phyloP scores from a whole-genome alignment of 352 stramenopile genomes.

The Plasmopara halstedii region DNA sequence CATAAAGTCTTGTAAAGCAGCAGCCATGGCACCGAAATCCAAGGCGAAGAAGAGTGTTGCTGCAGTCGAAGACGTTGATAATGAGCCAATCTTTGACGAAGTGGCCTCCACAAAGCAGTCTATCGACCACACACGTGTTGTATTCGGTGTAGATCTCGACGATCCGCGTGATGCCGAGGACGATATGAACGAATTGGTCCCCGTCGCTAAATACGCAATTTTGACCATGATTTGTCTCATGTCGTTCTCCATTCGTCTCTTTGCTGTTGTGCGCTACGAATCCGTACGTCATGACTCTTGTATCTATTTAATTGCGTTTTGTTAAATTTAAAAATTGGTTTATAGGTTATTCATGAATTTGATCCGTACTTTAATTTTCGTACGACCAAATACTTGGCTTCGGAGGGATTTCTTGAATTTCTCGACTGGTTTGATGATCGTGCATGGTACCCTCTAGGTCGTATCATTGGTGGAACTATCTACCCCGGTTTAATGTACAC shows the following conservation, averaged over 20 bases:
- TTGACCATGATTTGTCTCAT: conserved; percentile 90
- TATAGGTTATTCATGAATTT: conserved; percentile 86
- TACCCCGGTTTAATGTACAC: conserved; percentile 92
- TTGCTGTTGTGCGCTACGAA: conserved; percentile 91
- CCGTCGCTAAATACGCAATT: conserved; percentile 86
- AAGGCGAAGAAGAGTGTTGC: conserved; percentile 46
- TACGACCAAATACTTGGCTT: conserved; percentile 94
- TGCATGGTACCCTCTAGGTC: conserved; percentile 89
- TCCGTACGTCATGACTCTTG: conserved; percentile 35
- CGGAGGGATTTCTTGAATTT: conserved; percentile 94
- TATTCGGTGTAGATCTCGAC: conserved; percentile 66
- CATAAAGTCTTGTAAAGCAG: no score
- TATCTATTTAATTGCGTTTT: no score
- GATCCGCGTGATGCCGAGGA: conserved; percentile 56
- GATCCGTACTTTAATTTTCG: conserved; percentile 98
- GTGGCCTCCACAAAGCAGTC: conserved; percentile 6
- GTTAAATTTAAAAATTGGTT: background rate
- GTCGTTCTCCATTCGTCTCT: conserved; percentile 90
- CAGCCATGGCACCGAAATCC: conserved; percentile 46
- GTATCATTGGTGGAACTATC: conserved; percentile 90
- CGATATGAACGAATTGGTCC: conserved; percentile 59
- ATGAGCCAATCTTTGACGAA: conserved; percentile 13
- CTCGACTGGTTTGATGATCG: conserved; percentile 98
- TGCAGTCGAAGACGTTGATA: conserved; percentile 14
- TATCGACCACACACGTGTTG: conserved; percentile 10